These are phyloP conservation scores for Kitagawia praeruptora DNA, from an alignment of 129 eudicot genomes.

Conservation along the genomic window DNA sequence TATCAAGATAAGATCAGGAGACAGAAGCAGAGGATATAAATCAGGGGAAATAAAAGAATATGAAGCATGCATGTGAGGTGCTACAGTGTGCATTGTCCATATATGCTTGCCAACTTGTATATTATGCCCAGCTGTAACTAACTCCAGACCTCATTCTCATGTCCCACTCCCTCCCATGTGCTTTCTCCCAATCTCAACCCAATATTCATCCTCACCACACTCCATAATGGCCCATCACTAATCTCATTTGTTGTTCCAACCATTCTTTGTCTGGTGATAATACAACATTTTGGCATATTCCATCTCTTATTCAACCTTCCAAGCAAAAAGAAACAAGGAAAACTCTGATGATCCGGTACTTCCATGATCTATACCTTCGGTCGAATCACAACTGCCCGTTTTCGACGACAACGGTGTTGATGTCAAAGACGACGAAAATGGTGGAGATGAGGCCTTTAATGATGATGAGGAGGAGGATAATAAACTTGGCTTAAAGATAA, in stretches of 20 bases:
- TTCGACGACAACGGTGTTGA: constrained; percentile 35
- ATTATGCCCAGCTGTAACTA: constrained; percentile 28
- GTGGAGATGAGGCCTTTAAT: constrained; percentile 28
- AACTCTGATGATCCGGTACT: constrained; percentile 45
- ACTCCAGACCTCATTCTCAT: constrained; percentile 21
- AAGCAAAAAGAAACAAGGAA: constrained; percentile 81
- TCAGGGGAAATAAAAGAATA: constrained; percentile 15
- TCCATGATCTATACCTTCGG: constrained; percentile 29
- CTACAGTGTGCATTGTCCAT: constrained; percentile 33
- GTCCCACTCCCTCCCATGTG: constrained; percentile 40
- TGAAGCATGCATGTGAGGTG: constrained; percentile 30
- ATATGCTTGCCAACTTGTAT: constrained; percentile 30
- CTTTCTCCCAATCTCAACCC: constrained; percentile 17
- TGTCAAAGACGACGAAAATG: constrained; percentile 27
- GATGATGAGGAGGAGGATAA: constrained; percentile 26
- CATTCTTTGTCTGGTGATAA: constrained; percentile 13
- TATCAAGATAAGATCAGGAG: constrained; percentile 40
- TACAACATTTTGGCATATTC: neutral
- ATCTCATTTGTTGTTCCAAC: constrained; percentile 10
- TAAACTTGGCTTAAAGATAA: constrained; percentile 61
- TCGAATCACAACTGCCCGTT: constrained; percentile 40
- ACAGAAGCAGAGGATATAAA: constrained; percentile 7
- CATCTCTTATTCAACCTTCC: constrained; percentile 55
- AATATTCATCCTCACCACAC: constrained; percentile 18
- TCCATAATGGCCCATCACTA: constrained; percentile 17